A percentile compares a stretch with the other conserved stretches of the same genome.
Evolutionary conservation across 2,329 filamentous ascomycete species (phyloP).

Genomic region (Gaeumannomyces tritici): DNA sequence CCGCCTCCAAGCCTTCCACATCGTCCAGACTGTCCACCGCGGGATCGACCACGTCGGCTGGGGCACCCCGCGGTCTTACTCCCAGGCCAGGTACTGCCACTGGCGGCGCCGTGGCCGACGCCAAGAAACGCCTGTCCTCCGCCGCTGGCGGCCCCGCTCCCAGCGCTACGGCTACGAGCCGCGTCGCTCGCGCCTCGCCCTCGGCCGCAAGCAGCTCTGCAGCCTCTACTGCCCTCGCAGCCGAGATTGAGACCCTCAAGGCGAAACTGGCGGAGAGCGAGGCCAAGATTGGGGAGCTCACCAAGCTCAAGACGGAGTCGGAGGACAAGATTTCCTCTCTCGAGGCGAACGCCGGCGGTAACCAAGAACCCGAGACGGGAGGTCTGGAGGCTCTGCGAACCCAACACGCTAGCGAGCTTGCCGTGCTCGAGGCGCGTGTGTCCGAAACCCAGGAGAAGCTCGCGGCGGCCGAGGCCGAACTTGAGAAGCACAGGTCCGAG

Average conservation of each 20-base stretch:
- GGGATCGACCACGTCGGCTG: constrained; percentile 16
- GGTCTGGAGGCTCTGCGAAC: constrained; percentile 39
- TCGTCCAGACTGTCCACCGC: constrained; percentile 28
- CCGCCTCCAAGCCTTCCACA: constrained; percentile 18
- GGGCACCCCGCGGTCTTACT: constrained; percentile 20
- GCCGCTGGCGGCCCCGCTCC: constrained; percentile 28
- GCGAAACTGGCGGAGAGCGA: constrained; percentile 49
- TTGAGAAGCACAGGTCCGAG: constrained; percentile 39
- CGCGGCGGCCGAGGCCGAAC: constrained; percentile 33
- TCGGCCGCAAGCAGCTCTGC: constrained; percentile 11
- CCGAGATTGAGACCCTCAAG: constrained; percentile 50
- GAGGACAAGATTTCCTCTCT: constrained; percentile 47
- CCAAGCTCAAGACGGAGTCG: constrained; percentile 43
- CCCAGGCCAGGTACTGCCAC: constrained; percentile 22
- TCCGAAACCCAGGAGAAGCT: constrained; percentile 4
- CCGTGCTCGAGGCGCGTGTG: constrained; percentile 22
- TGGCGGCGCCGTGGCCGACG: constrained; percentile 30
- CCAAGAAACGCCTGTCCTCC: constrained; percentile 49
- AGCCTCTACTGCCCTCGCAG: constrained; percentile 22
- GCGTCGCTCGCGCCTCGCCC: constrained; percentile 30
- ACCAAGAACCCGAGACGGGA: constrained; percentile 28
- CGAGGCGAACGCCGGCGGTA: constrained; percentile 26
- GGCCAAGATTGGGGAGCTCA: constrained; percentile 44
- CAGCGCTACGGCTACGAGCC: constrained; percentile 25
- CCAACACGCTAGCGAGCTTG: constrained; percentile 38